Conservation (phyloP, 495 filamentous ascomycete genomes). For the Tuber borchii region DNA sequence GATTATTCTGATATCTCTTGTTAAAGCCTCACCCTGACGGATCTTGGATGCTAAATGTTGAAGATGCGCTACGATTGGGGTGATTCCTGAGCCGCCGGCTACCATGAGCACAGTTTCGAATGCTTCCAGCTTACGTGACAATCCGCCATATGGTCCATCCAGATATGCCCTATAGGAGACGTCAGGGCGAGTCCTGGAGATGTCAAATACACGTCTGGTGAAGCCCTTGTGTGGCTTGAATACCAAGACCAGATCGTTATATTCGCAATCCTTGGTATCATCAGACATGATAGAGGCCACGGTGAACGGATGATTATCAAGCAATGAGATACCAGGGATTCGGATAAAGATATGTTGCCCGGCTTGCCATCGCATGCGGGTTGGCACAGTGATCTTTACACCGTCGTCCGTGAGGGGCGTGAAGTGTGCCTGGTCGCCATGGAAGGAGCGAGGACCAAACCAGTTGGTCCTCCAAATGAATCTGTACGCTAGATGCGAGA, state of each 20-base stretch:
- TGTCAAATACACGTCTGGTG: conserved; percentile 68
- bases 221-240: conserved; percentile 89
- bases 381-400: conserved; percentile 87
- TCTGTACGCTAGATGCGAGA: conserved; percentile 56
- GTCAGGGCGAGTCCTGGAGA: conserved; percentile 73
- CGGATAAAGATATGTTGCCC: conserved; percentile 93
- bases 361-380: conserved; percentile 84
- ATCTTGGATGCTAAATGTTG: conserved; percentile 90
- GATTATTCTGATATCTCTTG: conserved; percentile 78
- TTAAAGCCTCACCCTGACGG: conserved; percentile 85
- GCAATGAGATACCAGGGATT: conserved; percentile 80
- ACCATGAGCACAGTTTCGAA: conserved; percentile 91
- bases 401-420: conserved; percentile 84
- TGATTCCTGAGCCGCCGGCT: conserved; percentile 90
- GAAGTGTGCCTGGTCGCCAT: conserved; percentile 81
- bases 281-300: conserved; percentile 81
- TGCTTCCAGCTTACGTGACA: conserved; percentile 81
- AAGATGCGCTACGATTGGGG: conserved; percentile 82
- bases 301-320: conserved; percentile 94
- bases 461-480: conserved; percentile 69
- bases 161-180: conserved; percentile 83
- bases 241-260: conserved; percentile 79
- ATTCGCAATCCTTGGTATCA: conserved; percentile 53
- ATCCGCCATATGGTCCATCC: conserved; percentile 90
- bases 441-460: conserved; percentile 66